Evolutionary conservation across 306 rosid species (phyloP).

Genomic region (Lupinus albus): DNA sequence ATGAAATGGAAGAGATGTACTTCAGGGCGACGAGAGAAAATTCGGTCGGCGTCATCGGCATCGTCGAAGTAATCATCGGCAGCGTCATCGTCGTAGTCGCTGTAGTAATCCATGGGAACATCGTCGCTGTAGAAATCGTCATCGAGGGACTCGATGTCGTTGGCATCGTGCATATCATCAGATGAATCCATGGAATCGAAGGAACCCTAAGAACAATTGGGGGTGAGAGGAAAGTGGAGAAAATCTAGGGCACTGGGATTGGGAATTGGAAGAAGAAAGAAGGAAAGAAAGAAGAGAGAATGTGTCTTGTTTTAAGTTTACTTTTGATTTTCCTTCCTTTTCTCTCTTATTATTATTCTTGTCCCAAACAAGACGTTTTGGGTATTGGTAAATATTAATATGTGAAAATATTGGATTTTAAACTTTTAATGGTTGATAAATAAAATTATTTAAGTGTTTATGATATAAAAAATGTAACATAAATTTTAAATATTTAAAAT

Average conservation of each 20-base stretch:
- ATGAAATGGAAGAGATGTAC: slow-evolving; percentile 32
- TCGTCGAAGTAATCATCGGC: slow-evolving; percentile 58
- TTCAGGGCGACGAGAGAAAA: slow-evolving; percentile 72
- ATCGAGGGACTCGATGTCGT: slow-evolving; percentile 68
- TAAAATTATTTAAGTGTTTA: too few species aligned
- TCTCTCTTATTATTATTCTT: too few species aligned
- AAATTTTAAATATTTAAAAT: too few species aligned
- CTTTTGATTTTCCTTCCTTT: too few species aligned
- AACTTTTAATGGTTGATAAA: too few species aligned
- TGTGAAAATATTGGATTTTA: too few species aligned
- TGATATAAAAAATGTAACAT: too few species aligned
- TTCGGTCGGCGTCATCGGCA: slow-evolving; percentile 47
- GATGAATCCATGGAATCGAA: slow-evolving; percentile 68
- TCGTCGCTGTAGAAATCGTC: slow-evolving; percentile 85
- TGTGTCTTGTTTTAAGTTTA: slow-evolving; percentile 4
- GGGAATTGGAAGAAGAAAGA: slow-evolving; percentile 20
- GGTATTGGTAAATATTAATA: too few species aligned
- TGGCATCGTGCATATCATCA: slow-evolving; percentile 89
- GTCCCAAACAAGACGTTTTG: too few species aligned
- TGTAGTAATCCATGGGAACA: slow-evolving; percentile 56
- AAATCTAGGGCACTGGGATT: slow-evolving; percentile 32
- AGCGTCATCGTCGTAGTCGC: slow-evolving; percentile 58
- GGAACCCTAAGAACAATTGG: too few species aligned
- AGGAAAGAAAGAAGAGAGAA: slow-evolving; percentile 13
- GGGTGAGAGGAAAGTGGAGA: background rate